Percentiles rank a stretch among this genome's conserved stretches.
Conservation (phyloP, 805 yeast genomes). For the Jamesozyma jinghongensis region DNA sequence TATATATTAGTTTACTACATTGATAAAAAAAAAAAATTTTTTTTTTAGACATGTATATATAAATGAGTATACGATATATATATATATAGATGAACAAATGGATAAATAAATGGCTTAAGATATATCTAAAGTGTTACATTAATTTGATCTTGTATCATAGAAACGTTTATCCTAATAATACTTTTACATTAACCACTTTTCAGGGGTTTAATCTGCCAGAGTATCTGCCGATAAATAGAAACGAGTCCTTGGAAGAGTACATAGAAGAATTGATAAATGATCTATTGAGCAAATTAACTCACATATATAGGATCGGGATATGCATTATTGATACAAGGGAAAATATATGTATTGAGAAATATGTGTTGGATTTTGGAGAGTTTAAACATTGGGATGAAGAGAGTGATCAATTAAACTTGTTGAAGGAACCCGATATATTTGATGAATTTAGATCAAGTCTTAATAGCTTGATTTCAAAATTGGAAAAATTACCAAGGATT, state of each 20-base stretch:
- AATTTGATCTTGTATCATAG: conserved; percentile 32
- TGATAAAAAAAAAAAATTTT: background rate
- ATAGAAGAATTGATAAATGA: conserved; percentile 29
- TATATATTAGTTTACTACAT: background rate
- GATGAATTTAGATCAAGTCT: conserved; percentile 28
- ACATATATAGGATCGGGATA: conserved; percentile 17
- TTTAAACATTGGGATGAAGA: conserved; percentile 18
- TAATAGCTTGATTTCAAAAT: conserved; percentile 19
- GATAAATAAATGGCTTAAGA: conserved; percentile 22
- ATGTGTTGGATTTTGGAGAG: conserved; percentile 27
- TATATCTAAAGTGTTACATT: conserved; percentile 32
- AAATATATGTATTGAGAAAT: conserved; percentile 22
- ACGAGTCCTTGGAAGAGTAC: conserved; percentile 37
- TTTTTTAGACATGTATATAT: no score
- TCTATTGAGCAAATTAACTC: conserved; percentile 17
- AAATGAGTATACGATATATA: no score
- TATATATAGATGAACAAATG: conserved; percentile 14
- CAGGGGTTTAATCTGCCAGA: conserved; percentile 36
- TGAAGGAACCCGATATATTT: conserved; percentile 22
- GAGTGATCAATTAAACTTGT: conserved; percentile 1
- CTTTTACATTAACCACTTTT: conserved; percentile 31
- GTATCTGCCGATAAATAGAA: conserved; percentile 36
- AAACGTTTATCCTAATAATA: conserved; percentile 30
- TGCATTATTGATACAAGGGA: conserved; percentile 18
- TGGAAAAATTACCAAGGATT: conserved; percentile 18